A percentile compares a stretch with the other conserved stretches of the same genome.
These are phyloP conservation scores for Termitomyces sp. DNA, from an alignment of 768 basidiomycete species.

Conservation along the genomic window DNA sequence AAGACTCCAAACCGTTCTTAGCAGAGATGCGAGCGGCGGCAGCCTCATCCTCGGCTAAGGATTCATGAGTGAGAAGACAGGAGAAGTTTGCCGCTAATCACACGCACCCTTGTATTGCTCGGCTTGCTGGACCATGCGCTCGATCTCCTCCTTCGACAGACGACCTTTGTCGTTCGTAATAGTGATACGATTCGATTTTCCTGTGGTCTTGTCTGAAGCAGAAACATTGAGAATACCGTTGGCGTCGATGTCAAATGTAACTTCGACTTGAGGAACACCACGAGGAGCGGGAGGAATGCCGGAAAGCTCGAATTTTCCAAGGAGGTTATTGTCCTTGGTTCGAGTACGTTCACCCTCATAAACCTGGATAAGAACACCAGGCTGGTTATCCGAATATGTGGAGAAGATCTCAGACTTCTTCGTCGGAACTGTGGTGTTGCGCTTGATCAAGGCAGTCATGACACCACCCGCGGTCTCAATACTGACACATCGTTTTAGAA, in stretches of 20 bases:
- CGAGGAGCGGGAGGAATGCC: constrained; percentile 96
- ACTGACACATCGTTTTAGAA: constrained; percentile 28
- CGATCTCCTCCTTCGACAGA: constrained; percentile 95
- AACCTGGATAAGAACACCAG: constrained; percentile 96
- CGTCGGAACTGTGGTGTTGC: constrained; percentile 97
- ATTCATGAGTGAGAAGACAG: neutral
- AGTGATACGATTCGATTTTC: constrained; percentile 91
- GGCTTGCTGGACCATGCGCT: constrained; percentile 94
- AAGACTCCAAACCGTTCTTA: constrained; percentile 94
- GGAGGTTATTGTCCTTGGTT: constrained; percentile 97
- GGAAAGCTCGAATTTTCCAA: constrained; percentile 97
- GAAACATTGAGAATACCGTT: constrained; percentile 96
- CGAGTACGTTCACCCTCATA: constrained; percentile 98
- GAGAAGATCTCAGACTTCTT: constrained; percentile 99
- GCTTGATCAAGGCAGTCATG: constrained; percentile 97
- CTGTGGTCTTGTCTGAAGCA: constrained; percentile 93
- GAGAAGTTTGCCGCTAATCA: neutral
- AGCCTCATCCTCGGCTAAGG: constrained; percentile 75
- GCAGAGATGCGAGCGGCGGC: constrained; percentile 76
- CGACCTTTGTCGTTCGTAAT: constrained; percentile 98
- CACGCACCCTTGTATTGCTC: constrained; percentile 81
- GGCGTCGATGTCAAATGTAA: constrained; percentile 97
- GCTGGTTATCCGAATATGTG: constrained; percentile 97
- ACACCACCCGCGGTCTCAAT: constrained; percentile 99
- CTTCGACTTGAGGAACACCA: constrained; percentile 96